These are phyloP conservation scores for Pecoramyces ruminantium DNA, from an alignment of 192 early-diverging fungal species.

Conservation along the genomic window DNA sequence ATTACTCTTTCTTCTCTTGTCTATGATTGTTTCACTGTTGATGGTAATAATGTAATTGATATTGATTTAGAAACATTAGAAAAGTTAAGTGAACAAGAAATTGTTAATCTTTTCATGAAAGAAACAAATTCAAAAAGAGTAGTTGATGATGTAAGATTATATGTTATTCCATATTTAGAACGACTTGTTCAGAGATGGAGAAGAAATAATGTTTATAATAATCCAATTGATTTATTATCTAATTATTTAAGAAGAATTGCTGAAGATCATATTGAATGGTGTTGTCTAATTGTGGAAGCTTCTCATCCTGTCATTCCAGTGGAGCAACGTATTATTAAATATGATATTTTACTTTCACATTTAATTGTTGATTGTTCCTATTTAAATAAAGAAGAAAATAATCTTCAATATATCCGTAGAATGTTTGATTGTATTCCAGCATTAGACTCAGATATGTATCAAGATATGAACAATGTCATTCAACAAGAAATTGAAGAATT, in stretches of 20 bases:
- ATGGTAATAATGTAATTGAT: constrained; percentile 2
- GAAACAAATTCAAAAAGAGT: neutral
- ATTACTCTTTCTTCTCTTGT: constrained; percentile 34
- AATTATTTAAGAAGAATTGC: neutral
- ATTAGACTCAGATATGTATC: neutral
- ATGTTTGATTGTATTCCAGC: neutral
- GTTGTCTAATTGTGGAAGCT: neutral
- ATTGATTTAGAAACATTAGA: constrained; percentile 15
- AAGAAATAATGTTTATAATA: neutral
- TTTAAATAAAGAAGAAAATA: neutral
- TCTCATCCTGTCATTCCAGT: neutral
- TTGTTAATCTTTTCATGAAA: neutral
- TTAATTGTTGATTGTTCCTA: neutral
- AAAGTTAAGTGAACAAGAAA: constrained; percentile 2
- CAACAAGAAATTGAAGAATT: constrained; percentile 7
- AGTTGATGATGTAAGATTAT: neutral
- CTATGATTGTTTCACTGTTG: constrained; percentile 30
- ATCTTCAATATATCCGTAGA: neutral
- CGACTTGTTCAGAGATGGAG: constrained; percentile 18
- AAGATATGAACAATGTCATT: neutral
- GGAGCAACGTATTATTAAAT: neutral
- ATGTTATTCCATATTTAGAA: neutral
- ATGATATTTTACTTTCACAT: neutral
- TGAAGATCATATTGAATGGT: neutral
- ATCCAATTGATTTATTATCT: neutral